Evolutionary conservation across 2,329 filamentous ascomycete genomes (phyloP).

Genomic region (Aspergillus sp.): DNA sequence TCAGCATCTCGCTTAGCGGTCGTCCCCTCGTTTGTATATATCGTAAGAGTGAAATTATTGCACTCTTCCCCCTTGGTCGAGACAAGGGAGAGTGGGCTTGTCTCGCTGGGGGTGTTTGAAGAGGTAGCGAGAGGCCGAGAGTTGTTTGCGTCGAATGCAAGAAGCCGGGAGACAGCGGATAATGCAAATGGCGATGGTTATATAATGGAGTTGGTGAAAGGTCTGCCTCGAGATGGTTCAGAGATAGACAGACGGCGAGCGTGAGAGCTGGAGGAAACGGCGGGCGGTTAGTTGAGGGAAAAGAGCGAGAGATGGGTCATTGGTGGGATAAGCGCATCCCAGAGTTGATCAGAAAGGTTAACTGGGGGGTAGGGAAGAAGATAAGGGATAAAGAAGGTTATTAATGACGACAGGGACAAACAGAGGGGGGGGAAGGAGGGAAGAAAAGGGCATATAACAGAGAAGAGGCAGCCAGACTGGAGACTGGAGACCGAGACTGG

Average conservation of each 20-base stretch:
- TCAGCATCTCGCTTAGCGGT: slow-evolving; percentile 39
- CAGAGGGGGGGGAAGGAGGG: background rate
- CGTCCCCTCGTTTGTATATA: slow-evolving; percentile 19
- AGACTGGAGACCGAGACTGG: too few relatives aligned
- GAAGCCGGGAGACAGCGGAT: slow-evolving; percentile 14
- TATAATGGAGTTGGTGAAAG: background rate
- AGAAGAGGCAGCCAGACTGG: background rate
- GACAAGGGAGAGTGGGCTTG: slow-evolving; percentile 6
- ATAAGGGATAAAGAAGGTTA: slow-evolving; percentile 1
- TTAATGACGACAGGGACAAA: background rate
- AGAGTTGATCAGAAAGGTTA: background rate
- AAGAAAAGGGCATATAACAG: background rate
- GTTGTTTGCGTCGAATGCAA: slow-evolving; percentile 4
- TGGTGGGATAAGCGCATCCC: slow-evolving; percentile 8
- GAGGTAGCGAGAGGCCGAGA: background rate
- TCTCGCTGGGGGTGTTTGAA: background rate
- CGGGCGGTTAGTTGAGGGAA: slow-evolving; percentile 6
- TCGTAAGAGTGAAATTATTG: slow-evolving; percentile 14
- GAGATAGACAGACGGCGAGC: background rate
- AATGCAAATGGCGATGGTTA: too few relatives aligned
- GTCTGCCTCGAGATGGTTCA: background rate
- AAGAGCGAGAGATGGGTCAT: background rate
- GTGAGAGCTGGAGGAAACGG: background rate
- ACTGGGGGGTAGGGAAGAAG: background rate
- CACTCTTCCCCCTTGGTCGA: slow-evolving; percentile 14